These are phyloP conservation scores for Acanthamoeba healyi DNA, from an alignment of 208 protist genomes.

Conservation along the genomic window DNA sequence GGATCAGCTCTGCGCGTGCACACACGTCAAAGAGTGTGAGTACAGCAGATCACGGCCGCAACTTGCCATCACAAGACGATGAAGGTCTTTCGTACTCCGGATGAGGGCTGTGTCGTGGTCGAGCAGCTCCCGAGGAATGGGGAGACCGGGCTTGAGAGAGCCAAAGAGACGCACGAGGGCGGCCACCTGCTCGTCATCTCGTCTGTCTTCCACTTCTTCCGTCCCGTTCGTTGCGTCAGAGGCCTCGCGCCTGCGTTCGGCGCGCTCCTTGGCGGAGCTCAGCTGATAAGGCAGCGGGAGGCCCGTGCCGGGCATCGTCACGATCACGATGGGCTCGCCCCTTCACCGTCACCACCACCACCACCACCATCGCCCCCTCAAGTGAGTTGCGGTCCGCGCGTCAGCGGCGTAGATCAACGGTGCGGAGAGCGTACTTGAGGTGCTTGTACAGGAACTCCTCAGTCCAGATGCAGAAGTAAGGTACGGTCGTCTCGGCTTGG, in stretches of 20 bases:
- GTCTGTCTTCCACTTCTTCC: neutral
- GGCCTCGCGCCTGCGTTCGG: neutral
- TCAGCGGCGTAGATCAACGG: neutral
- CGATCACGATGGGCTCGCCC: conserved; percentile 7
- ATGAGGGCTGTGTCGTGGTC: neutral
- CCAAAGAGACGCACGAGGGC: neutral
- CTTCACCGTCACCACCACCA: too few relatives aligned
- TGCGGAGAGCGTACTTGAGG: neutral
- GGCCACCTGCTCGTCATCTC: neutral
- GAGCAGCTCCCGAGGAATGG: neutral
- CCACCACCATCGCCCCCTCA: too few relatives aligned
- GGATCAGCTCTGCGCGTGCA: neutral
- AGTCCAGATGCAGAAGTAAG: neutral
- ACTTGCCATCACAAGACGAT: neutral
- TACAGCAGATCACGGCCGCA: too few relatives aligned
- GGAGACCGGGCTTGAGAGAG: neutral
- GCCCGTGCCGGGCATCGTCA: conserved; percentile 20
- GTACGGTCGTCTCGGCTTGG: neutral
- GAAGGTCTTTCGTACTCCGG: neutral
- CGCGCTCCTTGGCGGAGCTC: conserved; percentile 15
- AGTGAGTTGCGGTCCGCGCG: too few relatives aligned
- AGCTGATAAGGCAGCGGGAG: conserved; percentile 57
- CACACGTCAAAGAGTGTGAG: neutral
- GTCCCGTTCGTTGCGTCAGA: neutral
- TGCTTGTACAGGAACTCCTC: conserved; percentile 43